A percentile compares a stretch with the other conserved stretches of the same genome.
These are phyloP conservation scores for Plasmodium ovale DNA, from an alignment of 169 alveolate species.

Conservation along the genomic window DNA sequence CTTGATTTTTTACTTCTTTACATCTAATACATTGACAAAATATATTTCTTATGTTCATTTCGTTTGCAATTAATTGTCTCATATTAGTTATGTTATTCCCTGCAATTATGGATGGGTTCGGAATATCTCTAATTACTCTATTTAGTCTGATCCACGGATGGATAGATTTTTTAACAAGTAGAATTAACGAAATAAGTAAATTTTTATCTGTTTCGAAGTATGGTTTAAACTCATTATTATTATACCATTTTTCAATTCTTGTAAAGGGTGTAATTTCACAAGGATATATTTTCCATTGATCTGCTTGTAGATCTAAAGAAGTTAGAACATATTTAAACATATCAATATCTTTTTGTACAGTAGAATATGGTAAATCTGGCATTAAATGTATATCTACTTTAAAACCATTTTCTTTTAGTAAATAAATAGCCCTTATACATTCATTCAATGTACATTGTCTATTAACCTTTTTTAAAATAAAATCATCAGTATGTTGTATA, in stretches of 20 bases:
- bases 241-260: slow-evolving; percentile 91
- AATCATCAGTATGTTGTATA: slow-evolving; percentile 94
- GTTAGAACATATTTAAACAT: slow-evolving; percentile 91
- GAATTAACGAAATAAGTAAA: slow-evolving; percentile 81
- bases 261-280: slow-evolving; percentile 96
- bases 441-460: slow-evolving; percentile 88
- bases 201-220: slow-evolving; percentile 91
- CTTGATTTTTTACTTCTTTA: slow-evolving; percentile 91
- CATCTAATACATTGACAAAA: slow-evolving; percentile 94
- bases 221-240: slow-evolving; percentile 89
- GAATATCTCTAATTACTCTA: slow-evolving; percentile 95
- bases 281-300: slow-evolving; percentile 97
- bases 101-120: slow-evolving; percentile 94
- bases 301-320: slow-evolving; percentile 93
- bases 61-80: slow-evolving; percentile 89
- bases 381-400: slow-evolving; percentile 95
- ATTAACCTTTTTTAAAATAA: slow-evolving; percentile 87
- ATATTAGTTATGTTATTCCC: slow-evolving; percentile 94
- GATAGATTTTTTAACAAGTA: slow-evolving; percentile 90
- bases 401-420: slow-evolving; percentile 92
- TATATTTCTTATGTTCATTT: slow-evolving; percentile 87
- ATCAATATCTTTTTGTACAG: slow-evolving; percentile 88
- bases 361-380: slow-evolving; percentile 94
- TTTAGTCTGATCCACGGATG: slow-evolving; percentile 96
- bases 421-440: slow-evolving; percentile 89